These are phyloP conservation scores for Rhizopus stolonifer DNA, from an alignment of 371 early-diverging fungal genomes.

Conservation along the genomic window DNA sequence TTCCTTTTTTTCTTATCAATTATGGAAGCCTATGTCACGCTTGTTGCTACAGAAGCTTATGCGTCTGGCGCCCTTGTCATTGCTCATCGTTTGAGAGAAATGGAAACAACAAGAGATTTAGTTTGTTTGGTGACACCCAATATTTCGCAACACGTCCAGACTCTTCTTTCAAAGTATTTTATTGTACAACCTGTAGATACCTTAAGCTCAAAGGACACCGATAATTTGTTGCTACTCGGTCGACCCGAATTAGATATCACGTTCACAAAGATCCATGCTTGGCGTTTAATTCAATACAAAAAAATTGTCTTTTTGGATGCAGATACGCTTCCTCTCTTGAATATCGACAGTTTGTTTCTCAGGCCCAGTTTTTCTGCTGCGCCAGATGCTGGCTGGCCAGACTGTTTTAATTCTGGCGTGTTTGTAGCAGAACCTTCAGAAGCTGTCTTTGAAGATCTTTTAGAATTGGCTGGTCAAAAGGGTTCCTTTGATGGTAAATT, in stretches of 20 bases:
- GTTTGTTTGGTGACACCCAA: conserved; percentile 74
- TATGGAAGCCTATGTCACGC: conserved; percentile 71
- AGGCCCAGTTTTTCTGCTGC: conserved; percentile 76
- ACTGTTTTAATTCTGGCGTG: conserved; percentile 96
- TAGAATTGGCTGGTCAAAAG: conserved; percentile 47
- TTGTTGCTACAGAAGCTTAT: conserved; percentile 77
- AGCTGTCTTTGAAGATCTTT: conserved; percentile 52
- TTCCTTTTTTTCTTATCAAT: background rate
- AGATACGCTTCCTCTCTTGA: conserved; percentile 77
- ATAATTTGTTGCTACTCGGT: conserved; percentile 74
- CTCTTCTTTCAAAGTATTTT: conserved; percentile 53
- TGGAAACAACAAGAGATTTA: conserved; percentile 60
- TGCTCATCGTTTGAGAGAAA: conserved; percentile 70
- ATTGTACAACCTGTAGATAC: conserved; percentile 69
- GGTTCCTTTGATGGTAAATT: conserved; percentile 80
- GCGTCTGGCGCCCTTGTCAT: conserved; percentile 85
- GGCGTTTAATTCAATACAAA: conserved; percentile 64
- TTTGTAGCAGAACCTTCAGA: conserved; percentile 76
- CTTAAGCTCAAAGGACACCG: conserved; percentile 48
- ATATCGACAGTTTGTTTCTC: conserved; percentile 83
- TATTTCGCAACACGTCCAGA: conserved; percentile 41
- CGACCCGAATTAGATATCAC: conserved; percentile 88
- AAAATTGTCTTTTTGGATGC: conserved; percentile 89
- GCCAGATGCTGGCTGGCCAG: conserved; percentile 89
- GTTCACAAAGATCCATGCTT: conserved; percentile 88